phyloP scores from a whole-genome alignment of 2,329 filamentous ascomycete species.

The Ambrosiella beaveri region DNA sequence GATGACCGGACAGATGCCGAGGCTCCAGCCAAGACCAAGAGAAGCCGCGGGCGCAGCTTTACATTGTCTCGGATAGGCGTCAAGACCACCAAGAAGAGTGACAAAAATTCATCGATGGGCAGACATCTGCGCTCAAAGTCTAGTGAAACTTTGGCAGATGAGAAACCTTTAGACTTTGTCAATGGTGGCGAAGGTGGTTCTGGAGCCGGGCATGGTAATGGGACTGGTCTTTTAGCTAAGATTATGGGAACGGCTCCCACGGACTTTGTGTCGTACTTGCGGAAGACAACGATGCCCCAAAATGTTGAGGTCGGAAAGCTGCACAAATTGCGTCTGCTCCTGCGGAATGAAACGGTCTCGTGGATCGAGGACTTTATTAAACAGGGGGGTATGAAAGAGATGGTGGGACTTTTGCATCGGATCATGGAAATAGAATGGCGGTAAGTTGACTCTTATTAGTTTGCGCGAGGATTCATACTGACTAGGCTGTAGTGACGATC shows the following conservation, averaged over 20 bases:
- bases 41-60: slow-evolving; percentile 58
- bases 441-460: slow-evolving; percentile 29
- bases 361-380: slow-evolving; percentile 91
- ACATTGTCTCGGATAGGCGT: slow-evolving; percentile 42
- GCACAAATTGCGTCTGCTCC: slow-evolving; percentile 74
- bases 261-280: slow-evolving; percentile 75
- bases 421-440: slow-evolving; percentile 95
- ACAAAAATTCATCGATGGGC: slow-evolving; percentile 33
- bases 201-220: slow-evolving; percentile 20
- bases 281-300: slow-evolving; percentile 64
- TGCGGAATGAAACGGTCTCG: slow-evolving; percentile 85
- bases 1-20: slow-evolving; percentile 25
- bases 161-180: slow-evolving; percentile 29
- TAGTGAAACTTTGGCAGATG: slow-evolving; percentile 47
- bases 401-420: slow-evolving; percentile 71
- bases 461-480: slow-evolving; percentile 14
- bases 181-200: slow-evolving; percentile 30
- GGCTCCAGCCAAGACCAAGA: slow-evolving; percentile 30
- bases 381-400: slow-evolving; percentile 81
- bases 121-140: slow-evolving; percentile 57
- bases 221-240: slow-evolving; percentile 44
- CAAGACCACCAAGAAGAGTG: slow-evolving; percentile 32
- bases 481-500: slow-evolving; percentile 53
- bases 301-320: slow-evolving; percentile 83
- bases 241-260: slow-evolving; percentile 55